Percentiles rank a stretch among this genome's conserved stretches.
phyloP scores from a whole-genome alignment of 2,329 filamentous ascomycete genomes.

The Verticillium isaacii region DNA sequence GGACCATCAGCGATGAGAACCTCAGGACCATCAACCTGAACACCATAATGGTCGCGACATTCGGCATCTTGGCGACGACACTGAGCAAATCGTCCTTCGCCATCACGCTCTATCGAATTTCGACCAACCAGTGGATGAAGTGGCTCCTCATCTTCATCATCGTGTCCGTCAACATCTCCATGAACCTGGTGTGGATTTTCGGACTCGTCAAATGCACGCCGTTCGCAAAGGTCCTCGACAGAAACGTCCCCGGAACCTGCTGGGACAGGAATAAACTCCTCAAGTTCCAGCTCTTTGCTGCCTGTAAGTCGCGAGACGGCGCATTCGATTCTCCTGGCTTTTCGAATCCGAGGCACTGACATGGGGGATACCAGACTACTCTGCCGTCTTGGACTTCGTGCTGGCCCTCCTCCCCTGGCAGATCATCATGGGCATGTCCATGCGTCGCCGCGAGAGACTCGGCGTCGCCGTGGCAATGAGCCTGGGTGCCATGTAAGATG shows the following conservation, averaged over 20 bases:
- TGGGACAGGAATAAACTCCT: slow-evolving; percentile 21
- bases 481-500: slow-evolving; percentile 24
- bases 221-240: slow-evolving; percentile 19
- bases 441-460: slow-evolving; percentile 25
- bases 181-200: slow-evolving; percentile 26
- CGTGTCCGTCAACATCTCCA: slow-evolving; percentile 13
- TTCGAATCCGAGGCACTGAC: not conserved
- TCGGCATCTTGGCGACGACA: slow-evolving; percentile 15
- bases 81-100: slow-evolving; percentile 17
- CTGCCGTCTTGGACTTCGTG: slow-evolving; percentile 26
- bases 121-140: slow-evolving; percentile 15
- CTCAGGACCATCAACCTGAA: slow-evolving; percentile 12
- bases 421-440: slow-evolving; percentile 25
- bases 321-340: not conserved
- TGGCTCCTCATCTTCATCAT: slow-evolving; percentile 22
- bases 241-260: slow-evolving; percentile 19
- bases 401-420: slow-evolving; percentile 27
- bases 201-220: slow-evolving; percentile 26
- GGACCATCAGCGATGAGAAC: slow-evolving; percentile 14
- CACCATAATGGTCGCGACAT: slow-evolving; percentile 15
- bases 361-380: slow-evolving; percentile 21
- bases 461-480: slow-evolving; percentile 30
- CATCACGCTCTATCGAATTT: slow-evolving; percentile 16
- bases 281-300: slow-evolving; percentile 23
- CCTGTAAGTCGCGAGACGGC: slow-evolving; percentile 16